Evolutionary conservation across 768 basidiomycete species (phyloP), one percentile per base, ranked within the genome.

Genomic region (Tulasnella sp.): DNA sequence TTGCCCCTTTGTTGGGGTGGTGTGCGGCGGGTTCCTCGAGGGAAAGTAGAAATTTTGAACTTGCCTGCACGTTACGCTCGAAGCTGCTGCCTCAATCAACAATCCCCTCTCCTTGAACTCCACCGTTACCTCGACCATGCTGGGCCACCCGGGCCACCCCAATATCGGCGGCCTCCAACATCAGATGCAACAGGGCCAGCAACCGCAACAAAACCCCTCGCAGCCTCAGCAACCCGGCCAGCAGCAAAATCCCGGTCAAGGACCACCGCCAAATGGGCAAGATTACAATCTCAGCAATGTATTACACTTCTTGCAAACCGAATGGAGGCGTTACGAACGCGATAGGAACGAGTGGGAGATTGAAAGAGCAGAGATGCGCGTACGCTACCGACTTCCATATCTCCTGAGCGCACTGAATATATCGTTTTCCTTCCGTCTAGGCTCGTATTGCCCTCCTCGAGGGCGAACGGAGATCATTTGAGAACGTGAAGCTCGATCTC

Each of bases 261-360:
- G 84, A 15, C 83, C 83, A 34, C 86, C 86, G 14, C 84, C 85
- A 72, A 88, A 84, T 66, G 86, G 86, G 62, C 87, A 90, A 69
- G 91, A 94, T 70, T 88, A 86, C 69, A 96, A 84, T 45, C 81
- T 98, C 53, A 93, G 92, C 5, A 85, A 81, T 65, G 92, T 98
- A 59, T 77, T 99, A 61, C 96, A 99, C 74, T 99, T 90, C 69
- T 77, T 98, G 50, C 96, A 99, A 73, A 90, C 89, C 19, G 96
- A 99, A 75, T 97, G 93, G 90, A 78, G 96, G 61, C 78, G 89
- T 59, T 98, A 96, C 67, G 96, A 98, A 71, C 83, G 93, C 69
- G 96, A 99, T 73, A 79, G 94, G 66, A 99, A 99, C 68, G 96
- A 99, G 72, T 99, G 94, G 94, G 96, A 99, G 76, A 99, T 99